Evolutionary conservation across 2,329 filamentous ascomycete genomes (phyloP).

Genomic region (Stachybotrys echinatus): DNA sequence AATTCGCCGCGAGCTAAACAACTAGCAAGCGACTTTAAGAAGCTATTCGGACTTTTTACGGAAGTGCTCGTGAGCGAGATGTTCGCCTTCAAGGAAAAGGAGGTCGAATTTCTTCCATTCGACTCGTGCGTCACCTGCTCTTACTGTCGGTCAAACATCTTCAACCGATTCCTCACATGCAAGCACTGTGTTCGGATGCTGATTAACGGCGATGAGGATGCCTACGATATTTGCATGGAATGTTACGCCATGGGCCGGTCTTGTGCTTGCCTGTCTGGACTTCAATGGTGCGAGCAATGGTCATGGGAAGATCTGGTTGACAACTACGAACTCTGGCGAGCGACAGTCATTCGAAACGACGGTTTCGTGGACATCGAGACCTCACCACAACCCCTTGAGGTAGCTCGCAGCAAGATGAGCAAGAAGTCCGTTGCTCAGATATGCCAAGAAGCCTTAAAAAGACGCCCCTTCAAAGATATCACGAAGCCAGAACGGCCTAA

Average conservation of each 20-base stretch:
- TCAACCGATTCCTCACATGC: constrained; percentile 94
- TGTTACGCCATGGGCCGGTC: constrained; percentile 97
- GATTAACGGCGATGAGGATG: constrained; percentile 66
- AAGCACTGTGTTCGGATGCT: constrained; percentile 70
- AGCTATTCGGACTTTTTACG: constrained; percentile 72
- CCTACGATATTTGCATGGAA: constrained; percentile 96
- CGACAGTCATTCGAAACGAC: constrained; percentile 69
- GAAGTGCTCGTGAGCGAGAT: constrained; percentile 79
- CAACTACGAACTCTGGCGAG: constrained; percentile 79
- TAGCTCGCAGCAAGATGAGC: constrained; percentile 59
- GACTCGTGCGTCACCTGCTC: constrained; percentile 93
- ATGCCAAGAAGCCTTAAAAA: constrained; percentile 82
- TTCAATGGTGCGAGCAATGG: constrained; percentile 93
- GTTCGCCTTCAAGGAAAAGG: constrained; percentile 67
- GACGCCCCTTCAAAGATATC: constrained; percentile 78
- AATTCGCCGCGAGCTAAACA: constrained; percentile 51
- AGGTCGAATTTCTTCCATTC: constrained; percentile 72
- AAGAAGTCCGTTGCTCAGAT: constrained; percentile 85
- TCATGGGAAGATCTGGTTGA: constrained; percentile 71
- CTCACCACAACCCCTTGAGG: constrained; percentile 65
- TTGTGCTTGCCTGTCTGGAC: constrained; percentile 78
- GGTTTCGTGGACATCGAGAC: constrained; percentile 58
- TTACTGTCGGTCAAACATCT: constrained; percentile 93
- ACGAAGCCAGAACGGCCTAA: constrained; percentile 51
- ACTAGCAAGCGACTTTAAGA: constrained; percentile 76